Base-by-base conservation (phyloP, 1,139 yeast species). In the Geotrichum aggregatum region DNA sequence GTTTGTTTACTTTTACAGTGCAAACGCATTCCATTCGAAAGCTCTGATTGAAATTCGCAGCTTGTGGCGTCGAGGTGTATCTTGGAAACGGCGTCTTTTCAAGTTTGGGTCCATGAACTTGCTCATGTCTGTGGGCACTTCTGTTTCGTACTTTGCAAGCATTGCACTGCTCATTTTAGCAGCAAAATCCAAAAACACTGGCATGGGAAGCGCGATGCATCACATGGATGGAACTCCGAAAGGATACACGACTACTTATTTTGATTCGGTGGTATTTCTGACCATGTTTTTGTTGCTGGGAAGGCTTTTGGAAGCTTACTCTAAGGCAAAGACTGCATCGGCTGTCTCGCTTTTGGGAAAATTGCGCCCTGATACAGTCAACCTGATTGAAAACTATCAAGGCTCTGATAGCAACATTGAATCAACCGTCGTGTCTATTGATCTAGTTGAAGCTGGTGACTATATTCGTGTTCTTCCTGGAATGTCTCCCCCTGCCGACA, bases 21-120 rank as follows among this genome's bases (percentile, higher is more conserved):
- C 87, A 30, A 87, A 82, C 62, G 75, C 82, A 1, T 85, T 84
- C 67, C 94, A 85, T 61, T 61, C 72, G 7, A 84, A 83, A 61
- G 87, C 92, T 0, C 31, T 80, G 30, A 75, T 75, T 52, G 92
- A 85, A 62, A 57, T 84, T 3, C 66, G 71, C 54, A 73, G 79
- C 2, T 66, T 84, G 41, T 83, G 87, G 87, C 64, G 72, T 26
- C 73, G 74, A 45, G 78, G 77, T 45, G 81, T 79, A 47, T 70
- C 83, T 0, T 80, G 82, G 75, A 72, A 66, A 34, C 73, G 79
- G 56, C 70, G 89, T 46, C 58, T 84, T 5, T 76, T 84, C 61
- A 77, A 76, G 60, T 85, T 85, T 67, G 94, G 94, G 0, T 83
- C 89, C 1, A 85, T 85, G 94, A 84, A 79, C 63, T 66, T 84